Evolutionary conservation across 306 rosid genomes (phyloP), one percentile per base, ranked within the genome.

Genomic region (Trifolium pratense): DNA sequence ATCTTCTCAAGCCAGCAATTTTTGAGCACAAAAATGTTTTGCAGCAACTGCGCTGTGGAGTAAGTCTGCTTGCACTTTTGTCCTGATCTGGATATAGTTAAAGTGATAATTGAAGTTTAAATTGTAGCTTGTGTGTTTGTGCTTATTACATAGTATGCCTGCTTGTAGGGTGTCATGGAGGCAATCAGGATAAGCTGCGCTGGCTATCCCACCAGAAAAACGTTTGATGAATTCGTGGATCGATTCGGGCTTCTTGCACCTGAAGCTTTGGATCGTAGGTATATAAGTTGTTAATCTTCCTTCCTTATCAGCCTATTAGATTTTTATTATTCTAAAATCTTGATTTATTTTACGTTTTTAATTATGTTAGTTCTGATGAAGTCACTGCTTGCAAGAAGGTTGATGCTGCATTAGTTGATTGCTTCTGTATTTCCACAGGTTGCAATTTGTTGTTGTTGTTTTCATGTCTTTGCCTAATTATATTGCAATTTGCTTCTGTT

Each of bases 161-260:
- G 34, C 39, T 68, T 73, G 55, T 66, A 95, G 99, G 99, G 99
- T 74, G 99, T 95, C 75, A 95, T 95, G 99, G 99, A 95, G 78
- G 99, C 99, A 75, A 95, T 95, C 66, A 89, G 99, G 87, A 95
- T 95, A 68, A 95, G 99, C 79, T 95, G 99, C 75, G 99, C 99
- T n/a, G 99, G 99, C 64, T 95, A 73, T 83, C 99, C 99, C 23
- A 92, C 99, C 57, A 90, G 99, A 84, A 95, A 91, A 84, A 55
- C 93, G n/a, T 95, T 95, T 76, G 97, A 73, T 69, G 99, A 95
- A 76, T 95, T 95, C 82, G 85, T 78, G 49, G 96, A 95, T 68
- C 88, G 99, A 75, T 95, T 95, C 74, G 84, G 97, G 71, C 96
- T 95, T 77, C 99, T 95, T 84, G 97, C 97, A 8, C 97, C 97